These are phyloP conservation scores for Tylopilus cervinicoccineus DNA, from an alignment of 768 basidiomycete species.

Conservation along the genomic window DNA sequence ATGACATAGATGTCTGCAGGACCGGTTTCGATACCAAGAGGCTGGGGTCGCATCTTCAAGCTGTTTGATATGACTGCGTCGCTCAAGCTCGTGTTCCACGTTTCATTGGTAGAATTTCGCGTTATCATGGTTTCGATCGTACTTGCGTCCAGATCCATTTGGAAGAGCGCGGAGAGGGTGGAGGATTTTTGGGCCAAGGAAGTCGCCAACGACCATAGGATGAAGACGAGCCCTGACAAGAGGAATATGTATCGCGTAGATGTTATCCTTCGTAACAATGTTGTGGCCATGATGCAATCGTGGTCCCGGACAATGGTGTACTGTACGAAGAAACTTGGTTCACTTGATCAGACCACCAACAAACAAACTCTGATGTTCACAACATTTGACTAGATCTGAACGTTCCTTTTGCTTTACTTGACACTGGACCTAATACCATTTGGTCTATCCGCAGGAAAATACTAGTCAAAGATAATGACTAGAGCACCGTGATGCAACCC, in stretches of 20 bases:
- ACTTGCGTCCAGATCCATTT: constrained; percentile 11
- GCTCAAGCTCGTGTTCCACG: not conserved
- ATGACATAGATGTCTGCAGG: constrained; percentile 48
- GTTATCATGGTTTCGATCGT: not conserved
- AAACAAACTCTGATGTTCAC: no score
- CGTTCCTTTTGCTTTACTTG: no score
- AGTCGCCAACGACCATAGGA: constrained; percentile 18
- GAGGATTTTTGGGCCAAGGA: constrained; percentile 10
- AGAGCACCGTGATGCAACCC: no score
- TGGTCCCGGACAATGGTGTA: no score
- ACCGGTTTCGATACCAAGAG: constrained; percentile 37
- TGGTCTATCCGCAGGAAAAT: no score
- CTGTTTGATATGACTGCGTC: not conserved
- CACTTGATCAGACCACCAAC: no score
- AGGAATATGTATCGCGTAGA: constrained; percentile 24
- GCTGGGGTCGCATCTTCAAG: not conserved
- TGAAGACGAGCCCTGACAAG: constrained; percentile 16
- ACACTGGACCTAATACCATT: no score
- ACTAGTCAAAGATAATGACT: no score
- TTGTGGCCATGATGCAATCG: constrained; percentile 5
- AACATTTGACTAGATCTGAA: no score
- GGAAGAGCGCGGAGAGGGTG: constrained; percentile 13
- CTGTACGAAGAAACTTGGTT: no score
- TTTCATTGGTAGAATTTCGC: not conserved
- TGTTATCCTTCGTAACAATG: constrained; percentile 7